These are phyloP conservation scores for Discostella stelligeroides DNA, from an alignment of 108 stramenopile genomes.

Conservation along the genomic window DNA sequence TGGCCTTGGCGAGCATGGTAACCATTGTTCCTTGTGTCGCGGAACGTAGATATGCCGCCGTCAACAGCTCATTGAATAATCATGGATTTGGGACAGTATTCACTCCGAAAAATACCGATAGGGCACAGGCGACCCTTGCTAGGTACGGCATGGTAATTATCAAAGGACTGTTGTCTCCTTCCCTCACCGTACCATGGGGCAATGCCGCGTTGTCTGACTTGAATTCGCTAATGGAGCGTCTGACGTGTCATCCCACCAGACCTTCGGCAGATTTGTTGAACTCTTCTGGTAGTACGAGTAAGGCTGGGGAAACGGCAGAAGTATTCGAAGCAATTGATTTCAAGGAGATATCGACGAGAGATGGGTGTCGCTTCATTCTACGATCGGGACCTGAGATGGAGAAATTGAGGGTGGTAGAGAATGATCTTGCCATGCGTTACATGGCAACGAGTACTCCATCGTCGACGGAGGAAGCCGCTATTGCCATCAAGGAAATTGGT, in stretches of 20 bases:
- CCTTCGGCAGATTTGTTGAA: slow-evolving; percentile 70
- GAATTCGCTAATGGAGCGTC: slow-evolving; percentile 50
- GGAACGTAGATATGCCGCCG: slow-evolving; percentile 31
- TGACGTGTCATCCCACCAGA: slow-evolving; percentile 43
- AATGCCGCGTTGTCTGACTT: slow-evolving; percentile 64
- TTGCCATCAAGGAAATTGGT: no score
- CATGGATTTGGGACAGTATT: slow-evolving; percentile 28
- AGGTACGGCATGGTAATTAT: slow-evolving; percentile 69
- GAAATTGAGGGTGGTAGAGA: slow-evolving; percentile 22
- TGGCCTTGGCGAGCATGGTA: slow-evolving; percentile 16
- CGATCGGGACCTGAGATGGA: slow-evolving; percentile 65
- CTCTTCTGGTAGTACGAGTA: slow-evolving; percentile 61
- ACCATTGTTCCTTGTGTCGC: slow-evolving; percentile 38
- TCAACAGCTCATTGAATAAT: slow-evolving; percentile 6
- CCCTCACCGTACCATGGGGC: slow-evolving; percentile 63
- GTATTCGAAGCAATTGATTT: no score
- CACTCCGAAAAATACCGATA: slow-evolving; percentile 43
- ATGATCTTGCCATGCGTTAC: slow-evolving; percentile 17
- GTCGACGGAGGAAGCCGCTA: no score
- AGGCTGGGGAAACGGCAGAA: no score
- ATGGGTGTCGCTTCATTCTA: slow-evolving; percentile 77
- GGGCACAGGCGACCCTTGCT: slow-evolving; percentile 48
- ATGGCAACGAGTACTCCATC: no score
- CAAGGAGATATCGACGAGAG: slow-evolving; percentile 83
- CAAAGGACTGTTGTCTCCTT: slow-evolving; percentile 51